Conservation (phyloP, 78 protist genomes). For the Monocercomonoides exilis region DNA sequence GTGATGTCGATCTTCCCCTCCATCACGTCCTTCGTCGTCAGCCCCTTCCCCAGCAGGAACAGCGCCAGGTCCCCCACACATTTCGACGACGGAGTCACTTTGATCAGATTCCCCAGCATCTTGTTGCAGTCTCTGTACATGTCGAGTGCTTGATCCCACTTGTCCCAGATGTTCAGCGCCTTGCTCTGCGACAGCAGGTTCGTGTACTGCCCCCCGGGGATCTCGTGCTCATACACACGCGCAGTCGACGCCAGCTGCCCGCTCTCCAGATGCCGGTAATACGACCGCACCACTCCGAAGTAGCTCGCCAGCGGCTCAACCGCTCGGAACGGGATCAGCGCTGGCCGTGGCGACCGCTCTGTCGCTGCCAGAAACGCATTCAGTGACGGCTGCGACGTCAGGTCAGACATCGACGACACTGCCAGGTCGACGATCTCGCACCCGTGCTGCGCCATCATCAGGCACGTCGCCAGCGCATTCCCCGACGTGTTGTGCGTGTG, state of each 20-base stretch:
- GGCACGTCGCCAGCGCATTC: neutral
- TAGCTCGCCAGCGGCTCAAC: neutral
- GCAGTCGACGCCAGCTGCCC: neutral
- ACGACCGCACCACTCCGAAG: neutral
- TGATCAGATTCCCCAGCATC: constrained; percentile 65
- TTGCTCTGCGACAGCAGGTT: constrained; percentile 62
- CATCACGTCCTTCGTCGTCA: neutral
- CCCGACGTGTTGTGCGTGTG: neutral
- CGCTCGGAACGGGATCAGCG: neutral
- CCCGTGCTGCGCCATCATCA: neutral
- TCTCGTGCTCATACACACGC: constrained; percentile 54
- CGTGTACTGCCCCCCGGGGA: constrained; percentile 86
- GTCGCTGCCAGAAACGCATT: constrained; percentile 80
- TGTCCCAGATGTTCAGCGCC: constrained; percentile 43
- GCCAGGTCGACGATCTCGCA: constrained; percentile 8
- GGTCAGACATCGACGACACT: neutral
- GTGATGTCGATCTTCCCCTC: constrained; percentile 15
- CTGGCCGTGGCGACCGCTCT: constrained; percentile 40
- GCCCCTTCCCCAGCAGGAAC: neutral
- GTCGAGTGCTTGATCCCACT: constrained; percentile 47
- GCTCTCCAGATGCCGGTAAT: neutral
- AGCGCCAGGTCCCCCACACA: constrained; percentile 14
- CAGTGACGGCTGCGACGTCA: constrained; percentile 54
- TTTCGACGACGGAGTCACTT: constrained; percentile 70
- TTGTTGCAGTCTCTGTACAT: constrained; percentile 55